phyloP scores from a whole-genome alignment of 1,139 yeast genomes.

The Pichia sp. region DNA sequence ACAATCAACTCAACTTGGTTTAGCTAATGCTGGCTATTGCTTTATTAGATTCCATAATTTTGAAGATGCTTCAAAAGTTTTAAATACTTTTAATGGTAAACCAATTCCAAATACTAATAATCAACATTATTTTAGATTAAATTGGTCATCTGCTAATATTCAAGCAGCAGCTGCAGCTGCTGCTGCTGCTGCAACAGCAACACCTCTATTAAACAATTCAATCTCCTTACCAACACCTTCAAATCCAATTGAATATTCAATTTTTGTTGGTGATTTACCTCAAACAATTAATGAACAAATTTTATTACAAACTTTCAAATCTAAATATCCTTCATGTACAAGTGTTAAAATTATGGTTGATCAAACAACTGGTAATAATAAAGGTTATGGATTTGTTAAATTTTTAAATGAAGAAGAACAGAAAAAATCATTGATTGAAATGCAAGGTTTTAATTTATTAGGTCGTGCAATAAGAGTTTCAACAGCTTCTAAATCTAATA shows the following conservation, averaged over 20 bases:
- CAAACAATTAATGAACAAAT: slow-evolving; percentile 69
- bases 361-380: slow-evolving; percentile 60
- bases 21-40: slow-evolving; percentile 64
- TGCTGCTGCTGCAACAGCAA: slow-evolving; percentile 11
- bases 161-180: slow-evolving; percentile 19
- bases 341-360: slow-evolving; percentile 74
- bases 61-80: slow-evolving; percentile 60
- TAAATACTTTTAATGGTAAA: slow-evolving; percentile 52
- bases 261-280: slow-evolving; percentile 74
- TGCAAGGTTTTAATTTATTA: slow-evolving; percentile 70
- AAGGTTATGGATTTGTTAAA: slow-evolving; percentile 73
- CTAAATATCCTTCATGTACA: slow-evolving; percentile 52
- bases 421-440: slow-evolving; percentile 55
- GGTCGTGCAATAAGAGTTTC: slow-evolving; percentile 73
- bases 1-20: slow-evolving; percentile 24
- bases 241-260: slow-evolving; percentile 39
- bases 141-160: slow-evolving; percentile 55
- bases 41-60: slow-evolving; percentile 59
- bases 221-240: slow-evolving; percentile 8
- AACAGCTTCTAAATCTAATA: slow-evolving; percentile 46
- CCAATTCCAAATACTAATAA: slow-evolving; percentile 53
- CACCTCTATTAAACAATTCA: too few relatives aligned
- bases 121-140: slow-evolving; percentile 50
- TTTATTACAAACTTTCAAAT: slow-evolving; percentile 57
- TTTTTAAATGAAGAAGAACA: slow-evolving; percentile 59